Evolutionary conservation across 805 yeast species (phyloP), one percentile per base, ranked within the genome.

Genomic region (Grigorovia yakushimaensis): DNA sequence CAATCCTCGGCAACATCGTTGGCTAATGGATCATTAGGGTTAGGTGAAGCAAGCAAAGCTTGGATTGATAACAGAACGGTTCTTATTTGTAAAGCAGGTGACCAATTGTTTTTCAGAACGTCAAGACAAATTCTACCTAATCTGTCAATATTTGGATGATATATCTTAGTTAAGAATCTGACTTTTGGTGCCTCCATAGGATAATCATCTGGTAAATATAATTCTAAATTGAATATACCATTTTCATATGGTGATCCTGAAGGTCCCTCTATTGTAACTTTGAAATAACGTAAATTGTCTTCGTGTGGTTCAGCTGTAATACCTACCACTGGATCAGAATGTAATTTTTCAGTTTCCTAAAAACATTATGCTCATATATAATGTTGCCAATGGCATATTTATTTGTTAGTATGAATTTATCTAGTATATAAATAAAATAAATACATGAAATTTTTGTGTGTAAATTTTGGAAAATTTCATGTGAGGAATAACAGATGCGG

Each of bases 161-260:
- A 93, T 23, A 93, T 89, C 65, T 82, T 87, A 27, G 98, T 93
- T 52, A 93, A 69, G 58, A 93, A 93, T 49, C 98, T 76, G 46
- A 93, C 94, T 63, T 88, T 89, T 45, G 98, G 98, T 0, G 98
- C 95, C 59, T 87, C 88, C 97, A 91, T 84, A 11, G 98, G 98
- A 65, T 93, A 93, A 61, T 93, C 98, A 61, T 93, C 97, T 1
- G 98, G 98, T 53, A 93, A 68, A 61, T 76, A 93, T 52, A 93
- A 71, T 65, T 93, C 98, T 49, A 93, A 71, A 54, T 83, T 74
- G 70, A 93, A 93, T 3, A 70, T 59, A 24, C 86, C 86, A 38
- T 88, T 88, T 61, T 91, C 96, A 61, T 91, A 93, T 1, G 98
- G 98, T 1, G 95, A 85, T 46, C 84, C 82, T 27, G 76, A 72